phyloP scores from a whole-genome alignment of 2,329 filamentous ascomycete genomes.

The Penicillium crustosum region DNA sequence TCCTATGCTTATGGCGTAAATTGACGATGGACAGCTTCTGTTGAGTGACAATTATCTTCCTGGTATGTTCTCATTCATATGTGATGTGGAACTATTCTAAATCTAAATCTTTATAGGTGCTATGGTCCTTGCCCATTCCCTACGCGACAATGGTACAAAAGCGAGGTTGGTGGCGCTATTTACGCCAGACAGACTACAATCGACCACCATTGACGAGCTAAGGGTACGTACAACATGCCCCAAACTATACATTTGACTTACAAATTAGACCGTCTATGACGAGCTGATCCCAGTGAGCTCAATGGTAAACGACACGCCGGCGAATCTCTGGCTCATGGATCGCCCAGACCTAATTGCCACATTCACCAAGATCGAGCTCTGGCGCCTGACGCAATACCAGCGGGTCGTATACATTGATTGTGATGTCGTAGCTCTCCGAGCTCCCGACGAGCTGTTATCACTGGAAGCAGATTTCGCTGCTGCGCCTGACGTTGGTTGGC shows the following conservation, averaged over 20 bases:
- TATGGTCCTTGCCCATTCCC: slow-evolving; percentile 87
- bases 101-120: slow-evolving; percentile 66
- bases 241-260: background rate
- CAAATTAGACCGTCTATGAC: slow-evolving; percentile 72
- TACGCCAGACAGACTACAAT: slow-evolving; percentile 74
- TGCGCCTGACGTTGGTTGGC: slow-evolving; percentile 95
- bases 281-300: slow-evolving; percentile 81
- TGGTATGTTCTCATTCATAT: slow-evolving; percentile 55
- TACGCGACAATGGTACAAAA: slow-evolving; percentile 82
- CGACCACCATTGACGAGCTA: slow-evolving; percentile 74
- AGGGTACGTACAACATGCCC: slow-evolving; percentile 52
- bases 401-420: slow-evolving; percentile 95
- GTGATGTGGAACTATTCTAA: background rate
- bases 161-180: slow-evolving; percentile 85
- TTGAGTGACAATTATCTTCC: slow-evolving; percentile 91
- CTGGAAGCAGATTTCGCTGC: slow-evolving; percentile 63
- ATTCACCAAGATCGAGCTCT: slow-evolving; percentile 95
- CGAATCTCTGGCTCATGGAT: slow-evolving; percentile 89
- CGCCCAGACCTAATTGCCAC: slow-evolving; percentile 85
- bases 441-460: slow-evolving; percentile 88
- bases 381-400: slow-evolving; percentile 85
- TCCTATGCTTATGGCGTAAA: background rate
- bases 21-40: slow-evolving; percentile 66
- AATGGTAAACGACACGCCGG: slow-evolving; percentile 72
- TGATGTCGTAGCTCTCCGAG: slow-evolving; percentile 85